Conservation (phyloP, 2,329 filamentous ascomycete genomes). For the Trichoderma koningii region DNA sequence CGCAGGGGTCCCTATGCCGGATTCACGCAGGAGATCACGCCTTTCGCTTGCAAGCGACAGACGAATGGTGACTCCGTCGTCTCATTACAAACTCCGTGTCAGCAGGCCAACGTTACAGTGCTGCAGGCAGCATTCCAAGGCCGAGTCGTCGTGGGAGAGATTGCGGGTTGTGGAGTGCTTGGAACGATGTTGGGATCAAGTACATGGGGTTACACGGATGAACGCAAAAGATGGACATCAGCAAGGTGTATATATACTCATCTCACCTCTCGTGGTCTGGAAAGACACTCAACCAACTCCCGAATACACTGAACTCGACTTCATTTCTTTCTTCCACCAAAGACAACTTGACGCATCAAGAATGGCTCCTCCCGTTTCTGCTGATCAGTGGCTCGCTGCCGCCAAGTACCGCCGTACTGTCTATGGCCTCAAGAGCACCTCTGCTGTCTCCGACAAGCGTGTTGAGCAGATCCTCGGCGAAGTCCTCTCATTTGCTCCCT, state of each 20-base stretch:
- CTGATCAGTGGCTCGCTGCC: conserved; percentile 61
- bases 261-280: too few species aligned
- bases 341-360: background rate
- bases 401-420: conserved; percentile 68
- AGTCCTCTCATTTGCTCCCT: conserved; percentile 69
- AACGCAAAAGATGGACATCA: too few species aligned
- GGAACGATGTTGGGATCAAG: too few species aligned
- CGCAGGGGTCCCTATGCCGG: background rate
- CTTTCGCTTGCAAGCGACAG: background rate
- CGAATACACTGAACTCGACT: too few species aligned
- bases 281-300: too few species aligned
- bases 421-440: conserved; percentile 67
- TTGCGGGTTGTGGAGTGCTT: too few species aligned
- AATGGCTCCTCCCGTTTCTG: background rate
- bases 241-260: too few species aligned
- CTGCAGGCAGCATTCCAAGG: background rate
- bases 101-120: background rate
- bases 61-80: background rate
- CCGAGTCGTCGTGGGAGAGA: background rate
- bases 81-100: background rate
- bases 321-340: background rate
- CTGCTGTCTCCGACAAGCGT: conserved; percentile 53
- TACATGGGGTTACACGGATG: too few species aligned
- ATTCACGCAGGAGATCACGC: background rate
- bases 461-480: conserved; percentile 66